Evolutionary conservation across 1,284 basidiomycete genomes (phyloP), one percentile per base, ranked within the genome.

Genomic region (Tylopilus orsonianus): DNA sequence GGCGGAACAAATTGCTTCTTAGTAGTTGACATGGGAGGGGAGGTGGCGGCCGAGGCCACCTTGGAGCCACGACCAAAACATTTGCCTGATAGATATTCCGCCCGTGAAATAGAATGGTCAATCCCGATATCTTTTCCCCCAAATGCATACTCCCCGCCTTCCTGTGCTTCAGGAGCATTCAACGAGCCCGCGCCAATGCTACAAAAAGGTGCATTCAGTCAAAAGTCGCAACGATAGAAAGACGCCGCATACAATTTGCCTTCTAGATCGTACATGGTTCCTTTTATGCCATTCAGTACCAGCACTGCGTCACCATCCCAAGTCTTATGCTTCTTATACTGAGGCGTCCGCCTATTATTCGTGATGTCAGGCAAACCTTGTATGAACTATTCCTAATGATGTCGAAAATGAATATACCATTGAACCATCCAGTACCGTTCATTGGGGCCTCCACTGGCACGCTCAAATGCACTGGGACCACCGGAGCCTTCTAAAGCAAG

Each of bases 291-390:
- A 44, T 61, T 73, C 13, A 82, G 71, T 14, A 81, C 77, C 7
- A 90, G 69, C n/a, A 89, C 73, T 16, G 78, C 86, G 62, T 88
- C 86, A 29, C 85, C 89, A 55, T 96, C 91, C 93, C 93, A 96
- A 0, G 90, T 93, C 69, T 95, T 96, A 66, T 96, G 87, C 68
- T 95, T 96, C 67, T 83, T 87, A 26, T 75, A 72, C 66, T 95
- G 91, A 23, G 80, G 87, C 50, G 77, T 81, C 46, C 93, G 73
- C 89, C 88, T 88, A 44, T 26, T 23, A 45, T 46, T 32, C 19
- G 41, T 10, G 19, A 33, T 16, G 52, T 50, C 23, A 64, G 26
- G 16, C 10, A 44, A n/a, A 9, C 40, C 33, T 22, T 44, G 19
- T 22, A 38, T 12, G 14, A 16, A 27, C 13, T 5, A 13, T 41